phyloP scores from a whole-genome alignment of 2,329 filamentous ascomycete genomes.

The Monosporascus ibericus region DNA sequence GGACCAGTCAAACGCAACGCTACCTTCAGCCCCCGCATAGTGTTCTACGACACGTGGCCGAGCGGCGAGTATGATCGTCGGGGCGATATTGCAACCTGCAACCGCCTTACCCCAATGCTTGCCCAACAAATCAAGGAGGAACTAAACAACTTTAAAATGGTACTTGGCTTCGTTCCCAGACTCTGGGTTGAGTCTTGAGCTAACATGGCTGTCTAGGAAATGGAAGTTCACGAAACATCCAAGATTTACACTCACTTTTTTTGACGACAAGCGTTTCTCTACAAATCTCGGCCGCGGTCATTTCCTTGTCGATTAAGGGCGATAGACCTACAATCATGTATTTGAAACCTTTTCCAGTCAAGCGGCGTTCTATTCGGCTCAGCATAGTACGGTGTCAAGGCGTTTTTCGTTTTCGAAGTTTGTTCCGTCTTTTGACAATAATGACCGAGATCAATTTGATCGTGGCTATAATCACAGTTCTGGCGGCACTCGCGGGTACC shows the following conservation, averaged over 20 bases:
- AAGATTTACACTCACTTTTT: constrained; percentile 99
- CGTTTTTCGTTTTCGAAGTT: constrained; percentile 35
- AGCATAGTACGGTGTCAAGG: constrained; percentile 55
- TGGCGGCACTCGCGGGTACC: constrained; percentile 8
- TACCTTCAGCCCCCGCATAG: constrained; percentile 84
- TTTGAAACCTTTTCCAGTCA: constrained; percentile 42
- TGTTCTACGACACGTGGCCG: constrained; percentile 96
- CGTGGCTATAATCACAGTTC: constrained; percentile 18
- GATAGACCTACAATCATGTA: constrained; percentile 39
- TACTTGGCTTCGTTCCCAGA: constrained; percentile 36
- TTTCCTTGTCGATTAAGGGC: constrained; percentile 26
- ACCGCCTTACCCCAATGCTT: constrained; percentile 90
- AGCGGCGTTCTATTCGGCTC: constrained; percentile 43
- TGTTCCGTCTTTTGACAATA: constrained; percentile 15
- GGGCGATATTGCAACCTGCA: constrained; percentile 95
- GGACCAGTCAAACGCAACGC: constrained; percentile 55
- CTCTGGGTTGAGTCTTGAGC: constrained; percentile 14
- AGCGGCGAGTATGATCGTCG: constrained; percentile 92
- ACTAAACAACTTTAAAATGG: constrained; percentile 99
- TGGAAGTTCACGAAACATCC: constrained; percentile 98
- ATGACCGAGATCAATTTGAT: constrained; percentile 10
- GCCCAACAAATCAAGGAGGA: constrained; percentile 99
- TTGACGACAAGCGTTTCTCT: constrained; percentile 49
- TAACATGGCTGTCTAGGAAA: constrained; percentile 64
- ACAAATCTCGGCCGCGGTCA: constrained; percentile 22